phyloP scores from a whole-genome alignment of 106 monocot species.

The Dendrobium nobile region DNA sequence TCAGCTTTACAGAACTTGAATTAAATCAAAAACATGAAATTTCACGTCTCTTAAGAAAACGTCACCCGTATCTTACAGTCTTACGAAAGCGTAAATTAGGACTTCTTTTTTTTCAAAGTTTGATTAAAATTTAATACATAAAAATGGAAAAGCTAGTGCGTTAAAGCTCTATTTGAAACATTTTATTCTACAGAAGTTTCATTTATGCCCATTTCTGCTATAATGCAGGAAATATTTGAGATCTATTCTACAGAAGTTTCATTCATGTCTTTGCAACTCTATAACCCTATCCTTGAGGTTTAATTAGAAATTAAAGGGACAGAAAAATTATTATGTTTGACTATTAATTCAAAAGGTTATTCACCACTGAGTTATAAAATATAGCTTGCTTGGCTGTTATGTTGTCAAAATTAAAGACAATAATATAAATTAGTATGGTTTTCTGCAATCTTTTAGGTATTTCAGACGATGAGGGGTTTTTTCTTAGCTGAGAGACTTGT shows the following conservation, averaged over 20 bases:
- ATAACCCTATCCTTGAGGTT: not conserved
- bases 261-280: too few species aligned
- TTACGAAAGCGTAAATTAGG: too few species aligned
- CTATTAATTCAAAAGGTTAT: not conserved
- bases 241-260: too few species aligned
- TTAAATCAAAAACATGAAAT: too few species aligned
- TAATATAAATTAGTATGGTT: not conserved
- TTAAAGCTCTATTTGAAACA: not conserved
- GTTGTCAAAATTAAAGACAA: not conserved
- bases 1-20: not conserved
- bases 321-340: not conserved
- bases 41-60: too few species aligned
- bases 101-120: not conserved
- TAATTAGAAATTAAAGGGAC: not conserved
- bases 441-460: not conserved
- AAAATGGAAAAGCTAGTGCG: not conserved
- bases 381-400: not conserved
- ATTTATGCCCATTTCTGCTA: too few species aligned
- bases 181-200: too few species aligned
- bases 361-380: not conserved
- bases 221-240: too few species aligned
- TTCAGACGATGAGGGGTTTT: too few species aligned
- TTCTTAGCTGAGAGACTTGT: not conserved
- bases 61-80: too few species aligned
- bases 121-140: not conserved